Conservation (phyloP, 768 basidiomycete genomes). For the Amanita fuliginea region DNA sequence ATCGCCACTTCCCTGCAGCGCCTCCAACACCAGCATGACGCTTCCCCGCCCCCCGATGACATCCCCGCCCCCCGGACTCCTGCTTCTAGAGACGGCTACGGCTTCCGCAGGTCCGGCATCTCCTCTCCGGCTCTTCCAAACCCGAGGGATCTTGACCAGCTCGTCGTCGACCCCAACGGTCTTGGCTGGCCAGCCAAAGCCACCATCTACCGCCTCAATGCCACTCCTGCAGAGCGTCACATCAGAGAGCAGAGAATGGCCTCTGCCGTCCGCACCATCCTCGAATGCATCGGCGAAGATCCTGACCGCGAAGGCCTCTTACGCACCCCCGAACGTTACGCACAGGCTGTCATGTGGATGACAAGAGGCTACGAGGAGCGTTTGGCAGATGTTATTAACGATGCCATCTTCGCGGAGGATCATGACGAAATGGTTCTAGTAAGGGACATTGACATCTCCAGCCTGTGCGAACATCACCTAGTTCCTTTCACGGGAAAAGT, state of each 20-base stretch:
- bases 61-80: slow-evolving; percentile 16
- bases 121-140: slow-evolving; percentile 45
- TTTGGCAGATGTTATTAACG: slow-evolving; percentile 93
- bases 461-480: slow-evolving; percentile 96
- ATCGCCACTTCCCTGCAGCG: slow-evolving; percentile 37
- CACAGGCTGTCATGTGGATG: slow-evolving; percentile 98
- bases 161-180: slow-evolving; percentile 55
- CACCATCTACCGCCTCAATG: slow-evolving; percentile 74
- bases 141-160: slow-evolving; percentile 20
- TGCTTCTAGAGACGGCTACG: slow-evolving; percentile 64
- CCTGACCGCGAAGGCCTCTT: slow-evolving; percentile 89
- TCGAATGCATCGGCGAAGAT: slow-evolving; percentile 98
- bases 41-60: background rate
- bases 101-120: slow-evolving; percentile 65
- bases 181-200: slow-evolving; percentile 98
- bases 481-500: slow-evolving; percentile 98
- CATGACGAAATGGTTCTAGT: slow-evolving; percentile 99
- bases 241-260: slow-evolving; percentile 71
- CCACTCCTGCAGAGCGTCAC: slow-evolving; percentile 60
- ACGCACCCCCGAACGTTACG: slow-evolving; percentile 90
- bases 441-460: slow-evolving; percentile 93
- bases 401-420: slow-evolving; percentile 96
- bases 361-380: slow-evolving; percentile 97
- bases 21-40: slow-evolving; percentile 21
- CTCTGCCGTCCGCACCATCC: slow-evolving; percentile 77